Evolutionary conservation across 2,329 filamentous ascomycete genomes (phyloP).

Genomic region (Diaporthe citri): DNA sequence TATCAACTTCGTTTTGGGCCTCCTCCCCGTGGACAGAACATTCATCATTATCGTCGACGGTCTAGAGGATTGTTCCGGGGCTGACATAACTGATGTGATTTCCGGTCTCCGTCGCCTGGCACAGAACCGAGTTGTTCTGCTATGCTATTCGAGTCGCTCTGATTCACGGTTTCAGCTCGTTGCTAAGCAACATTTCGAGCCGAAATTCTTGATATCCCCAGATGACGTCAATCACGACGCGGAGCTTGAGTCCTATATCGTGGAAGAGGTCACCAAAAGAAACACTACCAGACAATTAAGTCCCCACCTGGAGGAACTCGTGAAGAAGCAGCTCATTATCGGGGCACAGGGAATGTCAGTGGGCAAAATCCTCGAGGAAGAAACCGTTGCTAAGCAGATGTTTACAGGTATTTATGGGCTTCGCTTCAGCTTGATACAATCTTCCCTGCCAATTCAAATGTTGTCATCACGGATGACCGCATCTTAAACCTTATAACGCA

Average conservation of each 20-base stretch:
- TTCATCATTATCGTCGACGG: slow-evolving; percentile 16
- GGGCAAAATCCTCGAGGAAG: fast-evolving
- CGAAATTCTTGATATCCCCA: neutral
- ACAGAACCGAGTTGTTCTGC: neutral
- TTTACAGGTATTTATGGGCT: slow-evolving; percentile 12
- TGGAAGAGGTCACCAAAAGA: neutral
- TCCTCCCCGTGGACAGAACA: neutral
- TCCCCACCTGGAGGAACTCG: neutral
- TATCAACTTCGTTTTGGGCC: neutral
- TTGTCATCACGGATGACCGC: neutral
- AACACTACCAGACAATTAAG: neutral
- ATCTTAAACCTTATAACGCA: neutral
- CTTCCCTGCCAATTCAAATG: neutral
- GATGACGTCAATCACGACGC: neutral
- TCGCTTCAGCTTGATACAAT: slow-evolving; percentile 22
- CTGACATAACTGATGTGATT: neutral
- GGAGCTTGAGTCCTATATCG: slow-evolving; percentile 17
- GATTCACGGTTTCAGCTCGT: slow-evolving; percentile 8
- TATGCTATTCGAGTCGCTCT: slow-evolving; percentile 24
- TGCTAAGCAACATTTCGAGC: neutral
- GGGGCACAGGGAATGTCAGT: slow-evolving; percentile 21
- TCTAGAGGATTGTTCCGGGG: neutral
- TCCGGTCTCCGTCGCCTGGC: neutral
- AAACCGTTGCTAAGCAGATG: neutral
- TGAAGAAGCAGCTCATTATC: neutral